Conservation (phyloP, 2,329 filamentous ascomycete genomes). For the Byssothecium circinans region DNA sequence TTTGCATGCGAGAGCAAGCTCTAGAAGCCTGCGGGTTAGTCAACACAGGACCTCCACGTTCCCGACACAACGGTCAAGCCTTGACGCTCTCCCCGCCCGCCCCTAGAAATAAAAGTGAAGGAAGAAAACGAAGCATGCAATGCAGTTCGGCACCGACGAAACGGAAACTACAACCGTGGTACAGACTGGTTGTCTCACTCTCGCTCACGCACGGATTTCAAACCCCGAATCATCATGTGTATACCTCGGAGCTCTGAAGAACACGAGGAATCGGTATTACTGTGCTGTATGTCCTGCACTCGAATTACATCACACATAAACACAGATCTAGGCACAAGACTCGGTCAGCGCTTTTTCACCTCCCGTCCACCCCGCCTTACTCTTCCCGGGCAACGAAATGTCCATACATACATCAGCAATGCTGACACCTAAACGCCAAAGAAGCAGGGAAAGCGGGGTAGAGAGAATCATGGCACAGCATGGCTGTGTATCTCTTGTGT, state of each 20-base stretch:
- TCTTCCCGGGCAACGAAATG: too few relatives aligned
- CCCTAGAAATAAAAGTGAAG: not conserved
- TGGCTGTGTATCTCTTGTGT: not conserved
- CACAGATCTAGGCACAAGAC: too few relatives aligned
- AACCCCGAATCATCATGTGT: not conserved
- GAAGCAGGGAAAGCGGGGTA: slow-evolving; percentile 7
- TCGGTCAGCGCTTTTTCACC: not conserved
- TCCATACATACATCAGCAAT: not conserved
- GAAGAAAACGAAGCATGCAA: not conserved
- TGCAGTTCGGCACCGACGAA: not conserved
- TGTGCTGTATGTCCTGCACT: not conserved
- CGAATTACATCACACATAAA: not conserved
- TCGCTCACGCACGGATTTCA: not conserved
- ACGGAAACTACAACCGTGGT: too few relatives aligned
- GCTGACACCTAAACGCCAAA: slow-evolving; percentile 2
- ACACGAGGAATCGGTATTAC: not conserved
- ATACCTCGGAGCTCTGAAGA: not conserved
- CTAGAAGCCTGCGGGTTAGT: slow-evolving; percentile 3
- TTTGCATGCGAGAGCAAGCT: not conserved
- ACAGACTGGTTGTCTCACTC: not conserved
- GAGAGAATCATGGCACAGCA: not conserved
- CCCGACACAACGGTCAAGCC: slow-evolving; percentile 1
- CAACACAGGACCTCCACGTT: slow-evolving; percentile 3
- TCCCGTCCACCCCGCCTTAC: not conserved
- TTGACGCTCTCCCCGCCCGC: too few relatives aligned